Evolutionary conservation across 805 yeast species (phyloP).

Genomic region (Metschnikowia lochheadii): DNA sequence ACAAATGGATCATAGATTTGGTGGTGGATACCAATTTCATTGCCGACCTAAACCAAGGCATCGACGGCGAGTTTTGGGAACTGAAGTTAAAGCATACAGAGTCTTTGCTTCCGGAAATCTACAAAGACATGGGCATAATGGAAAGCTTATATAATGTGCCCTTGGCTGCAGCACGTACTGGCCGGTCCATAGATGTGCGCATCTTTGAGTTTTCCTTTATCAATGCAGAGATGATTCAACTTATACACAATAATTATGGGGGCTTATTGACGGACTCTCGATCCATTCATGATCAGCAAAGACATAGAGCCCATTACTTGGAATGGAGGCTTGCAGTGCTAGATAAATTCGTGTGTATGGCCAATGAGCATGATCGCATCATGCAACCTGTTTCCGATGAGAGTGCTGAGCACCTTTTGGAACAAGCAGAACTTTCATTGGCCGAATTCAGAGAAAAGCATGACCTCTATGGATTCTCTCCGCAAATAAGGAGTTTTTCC

Average conservation of each 20-base stretch:
- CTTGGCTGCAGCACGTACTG: not conserved
- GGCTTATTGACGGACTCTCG: not conserved
- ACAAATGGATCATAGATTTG: conserved; percentile 15
- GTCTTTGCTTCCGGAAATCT: conserved; percentile 6
- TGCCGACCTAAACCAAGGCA: conserved; percentile 18
- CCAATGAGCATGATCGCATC: conserved; percentile 1
- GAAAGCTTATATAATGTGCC: conserved; percentile 3
- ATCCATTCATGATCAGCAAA: conserved; percentile 2
- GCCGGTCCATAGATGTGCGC: conserved; percentile 10
- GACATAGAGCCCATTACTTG: conserved; percentile 6
- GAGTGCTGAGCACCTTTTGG: conserved; percentile 3
- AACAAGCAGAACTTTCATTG: conserved; percentile 8
- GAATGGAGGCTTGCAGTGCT: conserved; percentile 14
- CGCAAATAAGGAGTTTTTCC: not conserved
- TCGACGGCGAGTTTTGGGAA: conserved; percentile 12
- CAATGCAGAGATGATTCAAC: conserved; percentile 10
- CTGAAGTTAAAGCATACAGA: not conserved
- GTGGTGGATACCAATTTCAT: conserved; percentile 22
- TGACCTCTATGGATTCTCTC: conserved; percentile 3
- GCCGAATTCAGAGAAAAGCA: conserved; percentile 3
- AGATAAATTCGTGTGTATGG: conserved; percentile 6
- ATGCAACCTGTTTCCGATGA: conserved; percentile 1
- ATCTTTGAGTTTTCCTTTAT: conserved; percentile 14
- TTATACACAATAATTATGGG: conserved; percentile 4
- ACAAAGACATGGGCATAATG: not conserved